Base-by-base conservation (phyloP, 768 basidiomycete species). In the Scleroderma citrinum region DNA sequence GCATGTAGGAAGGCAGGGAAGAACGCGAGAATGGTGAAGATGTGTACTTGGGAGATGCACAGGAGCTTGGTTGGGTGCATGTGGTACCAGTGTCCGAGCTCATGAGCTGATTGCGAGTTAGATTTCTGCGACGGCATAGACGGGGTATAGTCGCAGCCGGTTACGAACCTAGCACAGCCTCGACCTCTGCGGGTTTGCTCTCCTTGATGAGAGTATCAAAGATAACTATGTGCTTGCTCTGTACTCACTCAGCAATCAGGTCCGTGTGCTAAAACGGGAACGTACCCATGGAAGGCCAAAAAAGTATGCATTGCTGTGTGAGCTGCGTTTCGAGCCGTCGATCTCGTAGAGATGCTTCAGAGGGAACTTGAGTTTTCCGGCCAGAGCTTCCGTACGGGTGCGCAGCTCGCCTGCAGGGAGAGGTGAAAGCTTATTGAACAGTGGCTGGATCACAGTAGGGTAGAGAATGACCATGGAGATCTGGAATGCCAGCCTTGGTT, bases 231-330 rank as follows among this genome's bases (percentile, higher is more conserved):
- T 93, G 91, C 58, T 93, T 93, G 71, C 83, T 87, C 87, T 89
- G 54, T 3, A 31, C 17, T 23, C 16, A 20, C 10, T 29, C 26
- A 29, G 8, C 4, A n/a, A 14, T 46, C 2, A 46, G 26, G 29
- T 36, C 16, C 10, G 29, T n/a, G 29, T 2, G 24, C n/a, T n/a
- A 19, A 47, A 37, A 46, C 12, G 29, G 37, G 8, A 0, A 70
- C 74, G 36, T 44, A 90, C 91, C 87, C 92, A 94, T 1, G 94
- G 95, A 12, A 97, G 78, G 50, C 95, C 95, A 56, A 92, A 97
- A 76, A 97, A 97, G 72, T 96, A 98, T n/a, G 94, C 94, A 56
- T 97, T 97, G 57, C 85, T 88, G 69, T 99, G 95, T 2, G 90
- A 87, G 68, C 87, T 91, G 42, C 95, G 82, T 72, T 96, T 96